Base-by-base conservation (phyloP, 2,329 filamentous ascomycete species). In the Rutstroemia sp. region DNA sequence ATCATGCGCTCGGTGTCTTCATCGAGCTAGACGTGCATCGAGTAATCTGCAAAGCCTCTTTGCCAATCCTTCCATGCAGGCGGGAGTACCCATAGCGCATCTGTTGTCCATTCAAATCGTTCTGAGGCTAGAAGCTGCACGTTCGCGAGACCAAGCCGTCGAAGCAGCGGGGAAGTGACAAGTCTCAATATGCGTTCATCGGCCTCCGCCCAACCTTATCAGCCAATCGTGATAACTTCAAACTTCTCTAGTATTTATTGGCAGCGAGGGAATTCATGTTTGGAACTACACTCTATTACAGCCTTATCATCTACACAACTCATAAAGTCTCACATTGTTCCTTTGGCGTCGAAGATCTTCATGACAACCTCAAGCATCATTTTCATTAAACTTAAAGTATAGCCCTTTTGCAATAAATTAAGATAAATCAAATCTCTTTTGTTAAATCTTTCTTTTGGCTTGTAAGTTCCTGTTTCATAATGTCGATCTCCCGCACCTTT, bases 1-100 rank as follows among this genome's bases (percentile, higher is more conserved):
- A 56, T 27, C 25, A 16, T 10, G 36, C 2, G 23, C 27, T 46
- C 53, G 53, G 53, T 56, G 53, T 51, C 38, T 56, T 45, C 47
- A 51, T 56, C 10, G 42, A 56, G 53, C 50, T 51, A 56, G 47
- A 27, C 30, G 4, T 17, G 19, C 47, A 38, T 40, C n/a, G 45
- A 34, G 30, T 7, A 25, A 19, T 45, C n/a, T 45, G 17, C n/a
- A 16, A 19, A n/a, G 47, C 16, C 27, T 30, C 36, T 51, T 46
- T 27, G 44, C 25, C 19, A 30, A 56, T 16, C 47, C 34, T 51
- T 56, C 38, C 46, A 56, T 51, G 38, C 53, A 51, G 23, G 34
- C 50, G 16, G 21, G 42, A 51, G 27, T 14, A 44, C 10, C 34
- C 27, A 25, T 34, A 16, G 25, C 27, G 42, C n/a, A 4, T 16